Evolutionary conservation across 1,284 basidiomycete species (phyloP).

Genomic region (Naganishia liquefaciens): DNA sequence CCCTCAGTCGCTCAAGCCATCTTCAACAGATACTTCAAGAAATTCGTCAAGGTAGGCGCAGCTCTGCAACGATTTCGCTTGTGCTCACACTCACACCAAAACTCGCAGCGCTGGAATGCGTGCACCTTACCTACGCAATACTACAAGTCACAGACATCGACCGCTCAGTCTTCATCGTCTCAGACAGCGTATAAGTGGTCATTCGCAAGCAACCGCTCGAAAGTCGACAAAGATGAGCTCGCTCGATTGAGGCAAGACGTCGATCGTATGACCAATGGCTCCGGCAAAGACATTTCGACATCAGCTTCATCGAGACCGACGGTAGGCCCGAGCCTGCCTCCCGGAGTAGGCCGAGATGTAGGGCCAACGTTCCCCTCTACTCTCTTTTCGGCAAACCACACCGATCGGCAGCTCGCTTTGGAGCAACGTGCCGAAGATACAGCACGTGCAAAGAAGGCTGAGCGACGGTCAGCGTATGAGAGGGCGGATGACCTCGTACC

Average conservation of each 20-base stretch:
- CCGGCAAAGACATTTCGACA: slow-evolving; percentile 21
- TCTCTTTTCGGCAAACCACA: slow-evolving; percentile 31
- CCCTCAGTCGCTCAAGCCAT: no score
- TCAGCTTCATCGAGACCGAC: slow-evolving; percentile 12
- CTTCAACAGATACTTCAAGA: slow-evolving; percentile 42
- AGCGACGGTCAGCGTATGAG: slow-evolving; percentile 36
- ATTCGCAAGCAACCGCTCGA: slow-evolving; percentile 42
- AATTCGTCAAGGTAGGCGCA: slow-evolving; percentile 45
- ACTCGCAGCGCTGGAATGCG: slow-evolving; percentile 49
- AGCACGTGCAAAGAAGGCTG: slow-evolving; percentile 40
- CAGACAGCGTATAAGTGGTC: slow-evolving; percentile 50
- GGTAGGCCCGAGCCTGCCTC: slow-evolving; percentile 30
- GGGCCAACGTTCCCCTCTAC: slow-evolving; percentile 41
- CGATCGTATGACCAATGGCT: slow-evolving; percentile 33
- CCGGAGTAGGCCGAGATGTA: slow-evolving; percentile 20
- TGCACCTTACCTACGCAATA: slow-evolving; percentile 44
- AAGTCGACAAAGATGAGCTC: slow-evolving; percentile 38
- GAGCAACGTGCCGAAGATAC: slow-evolving; percentile 40
- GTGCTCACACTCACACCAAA: not conserved
- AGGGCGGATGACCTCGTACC: slow-evolving; percentile 50
- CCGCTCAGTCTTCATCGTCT: slow-evolving; percentile 37
- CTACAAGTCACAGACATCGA: slow-evolving; percentile 39
- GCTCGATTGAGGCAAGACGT: slow-evolving; percentile 35
- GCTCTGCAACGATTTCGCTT: slow-evolving; percentile 5
- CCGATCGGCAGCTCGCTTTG: slow-evolving; percentile 48